Evolutionary conservation across 129 eudicot species (phyloP).

Genomic region (Calendula officinalis): DNA sequence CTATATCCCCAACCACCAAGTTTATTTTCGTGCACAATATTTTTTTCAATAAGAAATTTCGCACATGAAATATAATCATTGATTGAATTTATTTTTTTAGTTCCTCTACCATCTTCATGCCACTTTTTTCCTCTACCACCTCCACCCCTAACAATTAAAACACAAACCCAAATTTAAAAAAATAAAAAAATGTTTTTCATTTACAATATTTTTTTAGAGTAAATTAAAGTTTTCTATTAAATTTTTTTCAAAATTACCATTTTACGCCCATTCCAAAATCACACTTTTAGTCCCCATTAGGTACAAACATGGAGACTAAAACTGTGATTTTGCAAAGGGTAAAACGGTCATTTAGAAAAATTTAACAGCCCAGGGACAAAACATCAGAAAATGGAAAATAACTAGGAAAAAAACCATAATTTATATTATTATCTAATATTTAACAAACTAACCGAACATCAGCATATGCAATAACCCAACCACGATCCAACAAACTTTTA

Average conservation of each 20-base stretch:
- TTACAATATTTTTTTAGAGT: too few species aligned
- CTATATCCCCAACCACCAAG: conserved; percentile 97
- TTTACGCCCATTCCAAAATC: too few species aligned
- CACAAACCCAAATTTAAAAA: conserved; percentile 3
- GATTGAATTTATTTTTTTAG: conserved; percentile 58
- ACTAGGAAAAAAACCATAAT: too few species aligned
- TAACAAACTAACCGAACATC: conserved; percentile 75
- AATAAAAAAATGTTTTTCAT: neutral
- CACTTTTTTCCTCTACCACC: conserved; percentile 86
- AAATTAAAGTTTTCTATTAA: too few species aligned
- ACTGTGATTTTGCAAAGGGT: too few species aligned
- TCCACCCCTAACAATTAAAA: conserved; percentile 67
- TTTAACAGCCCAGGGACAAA: too few species aligned
- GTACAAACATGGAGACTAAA: too few species aligned
- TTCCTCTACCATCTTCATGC: conserved; percentile 77
- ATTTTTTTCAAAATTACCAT: too few species aligned
- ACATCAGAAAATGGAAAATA: too few species aligned
- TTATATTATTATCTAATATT: too few species aligned
- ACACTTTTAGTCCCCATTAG: too few species aligned
- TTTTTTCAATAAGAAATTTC: conserved; percentile 58
- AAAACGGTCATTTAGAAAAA: too few species aligned
- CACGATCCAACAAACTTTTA: conserved; percentile 94
- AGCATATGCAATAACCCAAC: conserved; percentile 96
- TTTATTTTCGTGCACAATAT: conserved; percentile 63
- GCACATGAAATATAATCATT: conserved; percentile 77